Evolutionary conservation across 768 basidiomycete genomes (phyloP).

Genomic region (Tylopilus sp.): DNA sequence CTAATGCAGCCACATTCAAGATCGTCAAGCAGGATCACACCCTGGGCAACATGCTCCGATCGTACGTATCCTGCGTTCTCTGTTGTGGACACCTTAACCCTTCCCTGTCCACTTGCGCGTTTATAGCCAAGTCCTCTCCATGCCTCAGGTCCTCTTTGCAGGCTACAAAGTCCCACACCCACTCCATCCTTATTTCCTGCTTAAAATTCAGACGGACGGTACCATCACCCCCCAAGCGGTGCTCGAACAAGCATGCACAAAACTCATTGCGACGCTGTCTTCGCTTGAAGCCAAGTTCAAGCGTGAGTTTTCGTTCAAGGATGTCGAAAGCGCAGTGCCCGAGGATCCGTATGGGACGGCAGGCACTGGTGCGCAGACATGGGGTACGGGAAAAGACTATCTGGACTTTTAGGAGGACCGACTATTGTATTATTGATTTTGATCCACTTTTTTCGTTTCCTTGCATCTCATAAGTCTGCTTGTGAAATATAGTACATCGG

Average conservation of each 20-base stretch:
- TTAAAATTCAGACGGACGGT: slow-evolving; percentile 96
- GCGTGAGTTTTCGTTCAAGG: slow-evolving; percentile 78
- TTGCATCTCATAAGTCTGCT: slow-evolving; percentile 1
- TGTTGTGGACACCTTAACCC: background rate
- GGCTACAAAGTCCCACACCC: slow-evolving; percentile 99
- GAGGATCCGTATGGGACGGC: slow-evolving; percentile 52
- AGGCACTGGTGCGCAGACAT: slow-evolving; percentile 38
- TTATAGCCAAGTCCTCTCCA: slow-evolving; percentile 80
- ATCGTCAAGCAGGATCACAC: slow-evolving; percentile 98
- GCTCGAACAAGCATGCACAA: slow-evolving; percentile 79
- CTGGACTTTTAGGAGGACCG: slow-evolving; percentile 44
- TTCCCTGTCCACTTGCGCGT: slow-evolving; percentile 7
- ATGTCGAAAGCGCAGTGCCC: slow-evolving; percentile 48
- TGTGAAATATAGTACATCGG: background rate
- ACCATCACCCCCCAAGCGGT: slow-evolving; percentile 75
- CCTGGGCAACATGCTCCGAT: slow-evolving; percentile 92
- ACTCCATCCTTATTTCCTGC: slow-evolving; percentile 87
- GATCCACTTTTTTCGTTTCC: background rate
- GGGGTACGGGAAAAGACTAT: slow-evolving; percentile 51
- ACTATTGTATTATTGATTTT: background rate
- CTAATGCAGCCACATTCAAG: slow-evolving; percentile 94
- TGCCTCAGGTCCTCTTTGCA: slow-evolving; percentile 88
- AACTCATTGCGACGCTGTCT: slow-evolving; percentile 69
- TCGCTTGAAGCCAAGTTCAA: slow-evolving; percentile 75
- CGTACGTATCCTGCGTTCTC: slow-evolving; percentile 47